Percentiles rank a stretch among this genome's conserved stretches.
These are phyloP conservation scores for Populus trichocarpa DNA, from an alignment of 441 rosid species.

Conservation along the genomic window DNA sequence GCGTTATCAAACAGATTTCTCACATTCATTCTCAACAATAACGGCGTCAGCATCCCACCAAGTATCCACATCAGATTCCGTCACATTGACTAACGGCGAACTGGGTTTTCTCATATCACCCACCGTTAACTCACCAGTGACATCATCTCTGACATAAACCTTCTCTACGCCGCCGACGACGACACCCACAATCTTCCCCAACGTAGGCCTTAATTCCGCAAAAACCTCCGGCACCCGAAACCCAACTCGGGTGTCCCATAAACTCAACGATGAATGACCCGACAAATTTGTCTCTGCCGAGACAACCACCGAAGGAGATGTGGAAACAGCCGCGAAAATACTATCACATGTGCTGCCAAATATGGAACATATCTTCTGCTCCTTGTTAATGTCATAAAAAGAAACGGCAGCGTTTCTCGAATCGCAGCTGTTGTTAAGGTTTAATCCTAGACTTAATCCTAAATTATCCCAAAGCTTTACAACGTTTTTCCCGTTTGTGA, in stretches of 20 bases:
- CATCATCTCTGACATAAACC: constrained; percentile 43
- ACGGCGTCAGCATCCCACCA: constrained; percentile 34
- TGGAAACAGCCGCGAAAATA: constrained; percentile 23
- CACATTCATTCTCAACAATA: not conserved
- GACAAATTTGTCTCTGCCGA: constrained; percentile 30
- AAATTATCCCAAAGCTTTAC: constrained; percentile 87
- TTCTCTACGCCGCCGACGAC: constrained; percentile 34
- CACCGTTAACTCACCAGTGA: constrained; percentile 35
- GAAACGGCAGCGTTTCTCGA: constrained; percentile 17
- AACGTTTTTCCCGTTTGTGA: constrained; percentile 50
- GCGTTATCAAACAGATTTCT: not conserved
- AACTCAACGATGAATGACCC: constrained; percentile 27
- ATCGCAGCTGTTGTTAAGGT: constrained; percentile 13
- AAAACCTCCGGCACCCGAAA: constrained; percentile 42
- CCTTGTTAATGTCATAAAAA: constrained; percentile 14
- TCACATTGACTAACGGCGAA: constrained; percentile 37
- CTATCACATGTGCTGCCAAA: constrained; percentile 11
- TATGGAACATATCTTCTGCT: constrained; percentile 18
- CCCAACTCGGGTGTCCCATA: constrained; percentile 65
- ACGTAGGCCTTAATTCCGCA: constrained; percentile 57
- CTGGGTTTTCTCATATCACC: constrained; percentile 61
- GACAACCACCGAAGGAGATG: constrained; percentile 26
- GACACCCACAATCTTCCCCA: constrained; percentile 34
- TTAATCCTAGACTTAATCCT: constrained; percentile 34
- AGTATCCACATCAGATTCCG: constrained; percentile 41